phyloP scores from a whole-genome alignment of 2,329 filamentous ascomycete species.

The Dactylellina parvicollis region DNA sequence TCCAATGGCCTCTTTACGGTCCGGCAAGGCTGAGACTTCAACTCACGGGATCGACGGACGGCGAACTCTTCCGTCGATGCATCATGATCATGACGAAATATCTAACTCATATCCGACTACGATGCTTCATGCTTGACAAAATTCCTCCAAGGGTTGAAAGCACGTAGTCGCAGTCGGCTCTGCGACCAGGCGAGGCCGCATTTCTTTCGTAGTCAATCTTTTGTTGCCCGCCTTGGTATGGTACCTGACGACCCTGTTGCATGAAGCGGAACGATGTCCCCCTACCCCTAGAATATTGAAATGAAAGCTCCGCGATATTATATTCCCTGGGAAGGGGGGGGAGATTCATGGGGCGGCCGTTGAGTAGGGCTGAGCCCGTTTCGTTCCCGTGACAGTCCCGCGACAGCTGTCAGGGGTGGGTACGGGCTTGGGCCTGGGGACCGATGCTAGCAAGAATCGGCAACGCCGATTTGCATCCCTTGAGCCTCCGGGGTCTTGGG shows the following conservation, averaged over 20 bases:
- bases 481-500: slow-evolving; percentile 12
- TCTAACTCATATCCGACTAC: slow-evolving; percentile 8
- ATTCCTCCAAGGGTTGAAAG: slow-evolving; percentile 6
- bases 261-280: slow-evolving; percentile 13
- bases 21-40: no score
- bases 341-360: neutral
- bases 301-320: neutral
- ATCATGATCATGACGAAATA: neutral
- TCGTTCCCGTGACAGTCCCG: slow-evolving; percentile 20
- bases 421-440: slow-evolving; percentile 7
- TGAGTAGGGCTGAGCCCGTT: slow-evolving; percentile 16
- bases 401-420: slow-evolving; percentile 14
- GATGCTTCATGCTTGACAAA: neutral
- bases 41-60: no score
- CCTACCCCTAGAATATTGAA: slow-evolving; percentile 4
- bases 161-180: slow-evolving; percentile 33
- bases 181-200: slow-evolving; percentile 45
- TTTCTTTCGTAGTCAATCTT: slow-evolving; percentile 9
- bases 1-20: no score
- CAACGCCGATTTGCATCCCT: slow-evolving; percentile 19
- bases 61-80: neutral
- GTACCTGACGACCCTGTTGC: slow-evolving; percentile 1
- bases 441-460: slow-evolving; percentile 13
- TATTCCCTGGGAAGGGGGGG: neutral
- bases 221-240: slow-evolving; percentile 7